Percentiles rank a stretch among this genome's conserved stretches.
Evolutionary conservation across 345 rosid species (phyloP).

Genomic region (Noccaea caerulescens): DNA sequence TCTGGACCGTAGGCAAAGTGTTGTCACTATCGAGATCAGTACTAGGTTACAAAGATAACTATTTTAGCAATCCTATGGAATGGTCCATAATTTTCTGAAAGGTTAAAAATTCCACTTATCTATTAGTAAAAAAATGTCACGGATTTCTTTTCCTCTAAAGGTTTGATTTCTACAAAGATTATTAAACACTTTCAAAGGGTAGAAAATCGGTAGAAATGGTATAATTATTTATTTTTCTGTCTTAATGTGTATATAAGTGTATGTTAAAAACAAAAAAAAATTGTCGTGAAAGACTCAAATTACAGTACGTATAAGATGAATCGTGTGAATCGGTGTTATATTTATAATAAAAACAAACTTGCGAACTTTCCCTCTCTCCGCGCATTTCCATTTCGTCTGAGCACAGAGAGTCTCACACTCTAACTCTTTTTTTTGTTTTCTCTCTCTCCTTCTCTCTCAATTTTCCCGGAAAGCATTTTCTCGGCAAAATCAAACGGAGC

Average conservation of each 20-base stretch:
- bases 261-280: neutral
- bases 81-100: neutral
- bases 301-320: neutral
- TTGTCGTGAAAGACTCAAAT: neutral
- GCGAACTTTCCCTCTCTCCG: slow-evolving; percentile 36
- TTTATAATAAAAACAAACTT: slow-evolving; percentile 20
- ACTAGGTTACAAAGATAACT: neutral
- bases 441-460: slow-evolving; percentile 11
- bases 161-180: neutral
- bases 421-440: neutral
- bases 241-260: neutral
- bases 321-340: neutral
- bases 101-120: neutral
- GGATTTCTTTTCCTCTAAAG: neutral
- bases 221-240: neutral
- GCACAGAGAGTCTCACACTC: neutral
- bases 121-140: neutral
- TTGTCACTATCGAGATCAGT: neutral
- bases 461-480: slow-evolving; percentile 33
- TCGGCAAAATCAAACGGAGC: neutral
- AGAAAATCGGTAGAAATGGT: neutral
- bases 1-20: neutral
- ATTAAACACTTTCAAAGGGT: neutral
- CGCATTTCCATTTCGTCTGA: slow-evolving; percentile 36
- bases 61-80: neutral